These are phyloP conservation scores for Chaetomiaceae sp. DNA, from an alignment of 2,329 filamentous ascomycete genomes.

Conservation along the genomic window DNA sequence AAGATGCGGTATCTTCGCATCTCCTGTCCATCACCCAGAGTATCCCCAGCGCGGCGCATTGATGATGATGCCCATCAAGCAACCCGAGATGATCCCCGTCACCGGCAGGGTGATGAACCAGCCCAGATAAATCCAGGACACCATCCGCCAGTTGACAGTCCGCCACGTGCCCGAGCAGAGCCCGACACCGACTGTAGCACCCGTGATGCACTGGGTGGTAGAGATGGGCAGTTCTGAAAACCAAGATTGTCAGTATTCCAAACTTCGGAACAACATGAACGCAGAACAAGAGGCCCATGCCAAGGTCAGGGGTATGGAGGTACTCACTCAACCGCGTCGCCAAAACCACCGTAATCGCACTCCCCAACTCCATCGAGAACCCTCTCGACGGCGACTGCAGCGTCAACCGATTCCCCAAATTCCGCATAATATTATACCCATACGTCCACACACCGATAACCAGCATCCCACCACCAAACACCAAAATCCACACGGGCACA, in stretches of 20 bases:
- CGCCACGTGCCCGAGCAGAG: slow-evolving; percentile 55
- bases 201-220: slow-evolving; percentile 61
- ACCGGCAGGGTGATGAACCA: slow-evolving; percentile 58
- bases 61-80: slow-evolving; percentile 58
- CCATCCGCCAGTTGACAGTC: slow-evolving; percentile 60
- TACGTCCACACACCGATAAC: slow-evolving; percentile 57
- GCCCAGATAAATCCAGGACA: slow-evolving; percentile 53
- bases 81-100: slow-evolving; percentile 53
- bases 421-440: slow-evolving; percentile 59
- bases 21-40: no score
- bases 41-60: slow-evolving; percentile 51
- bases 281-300: no score
- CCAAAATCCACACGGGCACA: slow-evolving; percentile 57
- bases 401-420: slow-evolving; percentile 54
- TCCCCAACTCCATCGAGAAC: slow-evolving; percentile 54
- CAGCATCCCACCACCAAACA: slow-evolving; percentile 31
- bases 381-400: slow-evolving; percentile 52
- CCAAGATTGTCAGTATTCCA: not conserved
- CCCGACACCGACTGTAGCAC: slow-evolving; percentile 58
- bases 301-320: not conserved
- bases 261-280: no score
- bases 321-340: slow-evolving; percentile 54
- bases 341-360: slow-evolving; percentile 58
- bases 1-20: not conserved
- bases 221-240: slow-evolving; percentile 52